Conservation (phyloP, 73 alveolate genomes). For the Effrenium voratum region DNA sequence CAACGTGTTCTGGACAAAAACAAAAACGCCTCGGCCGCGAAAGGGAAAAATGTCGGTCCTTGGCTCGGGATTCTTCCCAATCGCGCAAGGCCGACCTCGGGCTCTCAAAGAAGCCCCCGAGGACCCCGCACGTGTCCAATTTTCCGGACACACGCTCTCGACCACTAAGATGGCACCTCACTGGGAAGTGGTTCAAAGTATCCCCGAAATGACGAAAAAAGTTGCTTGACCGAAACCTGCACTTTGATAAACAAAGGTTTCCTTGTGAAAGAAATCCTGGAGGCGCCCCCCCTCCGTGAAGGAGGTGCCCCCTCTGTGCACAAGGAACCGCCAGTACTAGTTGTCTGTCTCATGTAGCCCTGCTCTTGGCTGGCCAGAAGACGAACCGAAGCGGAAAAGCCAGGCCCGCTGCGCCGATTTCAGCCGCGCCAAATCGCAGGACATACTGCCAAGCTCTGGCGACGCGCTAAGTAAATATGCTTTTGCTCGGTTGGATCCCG, state of each 20-base stretch:
- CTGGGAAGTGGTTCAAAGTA: background rate
- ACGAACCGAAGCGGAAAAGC: background rate
- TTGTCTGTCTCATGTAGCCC: background rate
- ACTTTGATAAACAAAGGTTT: background rate
- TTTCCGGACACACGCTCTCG: no score
- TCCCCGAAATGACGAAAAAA: background rate
- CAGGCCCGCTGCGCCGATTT: constrained; percentile 1
- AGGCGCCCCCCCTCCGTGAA: background rate
- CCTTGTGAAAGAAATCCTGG: background rate
- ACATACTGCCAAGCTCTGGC: constrained; percentile 13
- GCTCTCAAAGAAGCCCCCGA: no score
- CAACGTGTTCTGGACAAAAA: background rate
- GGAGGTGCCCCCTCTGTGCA: background rate
- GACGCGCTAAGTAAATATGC: no score
- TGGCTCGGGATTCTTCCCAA: constrained; percentile 85
- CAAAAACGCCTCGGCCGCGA: background rate
- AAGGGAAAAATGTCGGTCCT: background rate
- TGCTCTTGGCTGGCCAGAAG: background rate
- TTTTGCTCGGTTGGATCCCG: no score
- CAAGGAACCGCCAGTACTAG: background rate
- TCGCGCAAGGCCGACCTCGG: constrained; percentile 85
- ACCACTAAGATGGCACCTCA: no score
- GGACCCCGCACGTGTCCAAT: no score
- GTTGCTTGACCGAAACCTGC: background rate
- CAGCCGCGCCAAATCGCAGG: constrained; percentile 29